These are phyloP conservation scores for Cyberlindnera maclurae DNA, from an alignment of 805 yeast genomes.

Conservation along the genomic window DNA sequence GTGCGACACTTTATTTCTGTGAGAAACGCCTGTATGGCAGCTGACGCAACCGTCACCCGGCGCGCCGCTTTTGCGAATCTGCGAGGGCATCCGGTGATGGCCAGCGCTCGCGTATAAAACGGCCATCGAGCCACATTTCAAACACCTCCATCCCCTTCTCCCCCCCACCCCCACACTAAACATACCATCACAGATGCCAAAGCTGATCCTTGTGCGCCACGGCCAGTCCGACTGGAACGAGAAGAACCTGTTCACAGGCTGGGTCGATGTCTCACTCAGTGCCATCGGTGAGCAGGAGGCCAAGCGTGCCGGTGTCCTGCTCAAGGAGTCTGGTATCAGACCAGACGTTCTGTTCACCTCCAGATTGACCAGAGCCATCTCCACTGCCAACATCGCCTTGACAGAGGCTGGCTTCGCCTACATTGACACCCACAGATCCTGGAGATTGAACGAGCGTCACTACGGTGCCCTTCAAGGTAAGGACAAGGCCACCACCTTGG, in stretches of 20 bases:
- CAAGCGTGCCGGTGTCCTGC: slow-evolving; percentile 83
- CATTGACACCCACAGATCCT: slow-evolving; percentile 88
- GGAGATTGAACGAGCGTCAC: slow-evolving; percentile 99
- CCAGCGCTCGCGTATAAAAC: background rate
- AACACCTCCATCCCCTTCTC: too few species aligned
- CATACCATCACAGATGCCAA: slow-evolving; percentile 34
- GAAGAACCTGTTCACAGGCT: slow-evolving; percentile 96
- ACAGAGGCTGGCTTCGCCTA: slow-evolving; percentile 82
- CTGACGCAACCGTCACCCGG: too few species aligned
- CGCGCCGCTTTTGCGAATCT: too few species aligned
- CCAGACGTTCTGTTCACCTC: slow-evolving; percentile 92
- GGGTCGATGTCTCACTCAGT: slow-evolving; percentile 92
- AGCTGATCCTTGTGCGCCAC: slow-evolving; percentile 92
- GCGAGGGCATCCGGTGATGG: background rate
- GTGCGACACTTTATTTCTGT: too few species aligned
- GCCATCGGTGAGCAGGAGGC: slow-evolving; percentile 88
- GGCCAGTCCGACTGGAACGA: slow-evolving; percentile 99
- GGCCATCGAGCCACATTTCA: background rate
- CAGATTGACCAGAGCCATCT: slow-evolving; percentile 87
- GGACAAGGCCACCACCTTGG: slow-evolving; percentile 92
- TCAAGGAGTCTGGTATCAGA: slow-evolving; percentile 76
- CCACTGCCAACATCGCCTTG: slow-evolving; percentile 93
- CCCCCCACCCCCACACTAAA: background rate
- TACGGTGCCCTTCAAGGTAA: slow-evolving; percentile 98
- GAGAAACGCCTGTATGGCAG: too few species aligned